These are phyloP conservation scores for Rhizomucor miehei DNA, from an alignment of 371 early-diverging fungal genomes.

Conservation along the genomic window DNA sequence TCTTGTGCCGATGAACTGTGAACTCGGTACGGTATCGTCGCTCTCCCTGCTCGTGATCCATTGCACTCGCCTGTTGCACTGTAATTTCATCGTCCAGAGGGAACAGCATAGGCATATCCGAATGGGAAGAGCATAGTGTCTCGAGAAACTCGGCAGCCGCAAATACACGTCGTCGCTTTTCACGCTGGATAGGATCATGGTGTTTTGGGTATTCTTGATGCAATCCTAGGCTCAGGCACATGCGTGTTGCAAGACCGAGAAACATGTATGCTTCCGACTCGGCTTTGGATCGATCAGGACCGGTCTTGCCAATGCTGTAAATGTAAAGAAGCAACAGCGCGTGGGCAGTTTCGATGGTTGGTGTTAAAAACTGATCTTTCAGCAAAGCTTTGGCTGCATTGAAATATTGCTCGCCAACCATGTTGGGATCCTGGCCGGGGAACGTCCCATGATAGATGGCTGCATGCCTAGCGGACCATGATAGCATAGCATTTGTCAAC, in stretches of 20 bases:
- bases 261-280: conserved; percentile 49
- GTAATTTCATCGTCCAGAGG: conserved; percentile 27
- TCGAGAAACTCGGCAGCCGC: conserved; percentile 42
- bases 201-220: conserved; percentile 20
- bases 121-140: conserved; percentile 36
- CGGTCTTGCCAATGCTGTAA: conserved; percentile 43
- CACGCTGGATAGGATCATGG: conserved; percentile 9
- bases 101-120: conserved; percentile 41
- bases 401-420: conserved; percentile 40
- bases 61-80: conserved; percentile 17
- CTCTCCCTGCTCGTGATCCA: conserved; percentile 27
- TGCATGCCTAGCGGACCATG: conserved; percentile 50
- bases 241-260: conserved; percentile 45
- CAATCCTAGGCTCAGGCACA: conserved; percentile 40
- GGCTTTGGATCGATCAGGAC: conserved; percentile 18
- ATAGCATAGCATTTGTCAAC: conserved; percentile 34
- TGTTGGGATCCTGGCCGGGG: conserved; percentile 43
- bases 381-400: conserved; percentile 28
- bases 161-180: conserved; percentile 34
- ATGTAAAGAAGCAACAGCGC: conserved; percentile 47
- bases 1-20: conserved; percentile 36
- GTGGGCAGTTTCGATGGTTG: conserved; percentile 39
- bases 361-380: conserved; percentile 30
- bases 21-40: conserved; percentile 36
- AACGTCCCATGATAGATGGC: conserved; percentile 44